Evolutionary conservation across 2,329 filamentous ascomycete species (phyloP), one percentile per base, ranked within the genome.

Genomic region (Pseudocercospora fijiensis): DNA sequence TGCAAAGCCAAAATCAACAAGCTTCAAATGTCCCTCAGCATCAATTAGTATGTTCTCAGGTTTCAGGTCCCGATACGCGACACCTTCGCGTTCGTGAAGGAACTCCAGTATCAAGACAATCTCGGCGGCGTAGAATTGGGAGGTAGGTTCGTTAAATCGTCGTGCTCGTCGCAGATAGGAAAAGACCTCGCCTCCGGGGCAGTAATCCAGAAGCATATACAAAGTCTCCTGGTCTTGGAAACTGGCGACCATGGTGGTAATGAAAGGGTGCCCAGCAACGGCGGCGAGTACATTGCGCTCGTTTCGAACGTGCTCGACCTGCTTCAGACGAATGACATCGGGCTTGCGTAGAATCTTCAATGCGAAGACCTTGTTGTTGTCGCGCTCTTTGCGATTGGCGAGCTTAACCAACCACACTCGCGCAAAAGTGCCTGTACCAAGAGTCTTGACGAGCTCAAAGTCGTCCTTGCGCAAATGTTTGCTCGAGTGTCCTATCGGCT

Each of bases 1-100:
- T 51, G 90, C 90, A 74, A 94, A 94, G 10, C 90, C 90, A 79
- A 94, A 94, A 76, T 94, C 90, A 4, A 94, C 90, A 56, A 94
- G 82, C 77, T 91, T 92, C 71, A 94, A 86, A 77, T 94, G 90
- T 2, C 90, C 90, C 30, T 91, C 84, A 53, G 83, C 85, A 74
- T 94, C 90, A 26, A 94, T 84, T 58, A 94, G 81, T 41, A 94
- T 85, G 76, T 95, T 94, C 77, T 94, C 90, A 1, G 90, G 90
- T 76, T 94, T 94, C 70, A 94, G 79, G 71, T 94, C 90, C 58
- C 90, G 86, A 76, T 93, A 94, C 53, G 91, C 91, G 30, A 95
- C 88, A 49, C 89, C 90, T 75, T 92, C 87, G 61, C 88, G 81
- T 76, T 94, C 90, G 77, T 94, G 91, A 65, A 94, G 80, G 74